These are phyloP conservation scores for Dictyostelium citrinum DNA, from an alignment of 78 protist species.

Conservation along the genomic window DNA sequence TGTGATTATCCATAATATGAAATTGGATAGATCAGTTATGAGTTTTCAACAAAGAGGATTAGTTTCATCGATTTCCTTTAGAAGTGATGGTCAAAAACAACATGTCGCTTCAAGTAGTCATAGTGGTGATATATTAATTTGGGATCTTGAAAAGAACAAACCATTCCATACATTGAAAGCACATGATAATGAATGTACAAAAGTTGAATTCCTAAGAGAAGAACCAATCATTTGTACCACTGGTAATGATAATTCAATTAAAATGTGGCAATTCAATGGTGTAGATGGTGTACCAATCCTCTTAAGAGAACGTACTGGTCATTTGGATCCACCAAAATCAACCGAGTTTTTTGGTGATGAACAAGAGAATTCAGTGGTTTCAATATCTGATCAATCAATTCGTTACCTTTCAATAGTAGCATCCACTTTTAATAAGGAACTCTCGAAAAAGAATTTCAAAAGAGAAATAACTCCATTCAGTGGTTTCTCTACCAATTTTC, in stretches of 20 bases:
- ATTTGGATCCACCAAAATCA: slow-evolving; percentile 64
- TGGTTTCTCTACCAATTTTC: not conserved
- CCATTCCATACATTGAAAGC: not conserved
- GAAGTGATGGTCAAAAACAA: slow-evolving; percentile 68
- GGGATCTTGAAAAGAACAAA: slow-evolving; percentile 77
- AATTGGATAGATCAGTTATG: slow-evolving; percentile 45
- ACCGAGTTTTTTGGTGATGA: slow-evolving; percentile 40
- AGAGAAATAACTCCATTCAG: not conserved
- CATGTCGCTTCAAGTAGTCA: slow-evolving; percentile 47
- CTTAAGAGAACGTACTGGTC: slow-evolving; percentile 80
- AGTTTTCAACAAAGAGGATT: slow-evolving; percentile 53
- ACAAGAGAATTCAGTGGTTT: not conserved
- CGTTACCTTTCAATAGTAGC: not conserved
- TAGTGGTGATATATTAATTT: slow-evolving; percentile 44
- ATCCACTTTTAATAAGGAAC: not conserved
- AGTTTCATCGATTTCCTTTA: slow-evolving; percentile 80
- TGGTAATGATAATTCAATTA: slow-evolving; percentile 64
- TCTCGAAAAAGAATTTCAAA: not conserved
- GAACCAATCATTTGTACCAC: slow-evolving; percentile 66
- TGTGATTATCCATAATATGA: slow-evolving; percentile 64
- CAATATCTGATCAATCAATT: not conserved
- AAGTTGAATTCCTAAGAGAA: slow-evolving; percentile 25
- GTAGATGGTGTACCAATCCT: slow-evolving; percentile 2
- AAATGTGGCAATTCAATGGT: slow-evolving; percentile 75
- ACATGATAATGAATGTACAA: slow-evolving; percentile 1